Evolutionary conservation across 2,329 filamentous ascomycete genomes (phyloP).

Genomic region (Trichophyton equinum): DNA sequence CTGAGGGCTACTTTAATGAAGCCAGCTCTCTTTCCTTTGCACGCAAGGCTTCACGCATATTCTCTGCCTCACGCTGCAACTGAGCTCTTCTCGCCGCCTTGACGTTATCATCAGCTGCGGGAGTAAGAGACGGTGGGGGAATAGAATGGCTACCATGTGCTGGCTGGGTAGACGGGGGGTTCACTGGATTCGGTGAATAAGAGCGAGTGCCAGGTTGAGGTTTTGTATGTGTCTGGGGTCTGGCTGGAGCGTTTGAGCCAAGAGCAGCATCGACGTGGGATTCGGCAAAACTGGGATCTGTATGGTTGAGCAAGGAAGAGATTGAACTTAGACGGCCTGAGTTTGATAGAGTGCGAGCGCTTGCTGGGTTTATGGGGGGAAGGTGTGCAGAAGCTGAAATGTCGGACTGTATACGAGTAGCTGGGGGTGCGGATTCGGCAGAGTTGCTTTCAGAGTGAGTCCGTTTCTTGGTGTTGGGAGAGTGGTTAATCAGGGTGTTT

Average conservation of each 20-base stretch:
- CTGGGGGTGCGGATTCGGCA: conserved; percentile 17
- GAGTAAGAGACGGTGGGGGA: not conserved
- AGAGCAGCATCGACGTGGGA: conserved; percentile 32
- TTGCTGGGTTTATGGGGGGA: conserved; percentile 23
- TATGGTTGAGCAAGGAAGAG: conserved; percentile 59
- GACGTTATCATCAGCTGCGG: conserved; percentile 34
- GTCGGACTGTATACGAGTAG: conserved; percentile 19
- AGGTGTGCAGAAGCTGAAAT: conserved; percentile 26
- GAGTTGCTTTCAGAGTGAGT: conserved; percentile 24
- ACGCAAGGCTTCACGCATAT: conserved; percentile 59
- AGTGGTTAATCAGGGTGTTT: conserved; percentile 12
- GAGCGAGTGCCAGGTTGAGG: conserved; percentile 16
- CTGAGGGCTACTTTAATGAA: conserved; percentile 28
- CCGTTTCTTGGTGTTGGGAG: conserved; percentile 25
- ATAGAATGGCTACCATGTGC: conserved; percentile 4
- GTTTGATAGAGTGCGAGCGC: conserved; percentile 18
- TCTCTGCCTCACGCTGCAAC: conserved; percentile 60
- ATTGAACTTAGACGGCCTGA: conserved; percentile 59
- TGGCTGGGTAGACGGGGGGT: conserved; percentile 14
- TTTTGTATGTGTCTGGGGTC: conserved; percentile 19
- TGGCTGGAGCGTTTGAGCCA: conserved; percentile 16
- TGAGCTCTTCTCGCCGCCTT: conserved; percentile 53
- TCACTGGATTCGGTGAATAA: conserved; percentile 6
- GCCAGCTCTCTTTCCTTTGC: conserved; percentile 65
- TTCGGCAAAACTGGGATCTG: conserved; percentile 17